phyloP scores from a whole-genome alignment of 2,329 filamentous ascomycete species.

The Ascochyta rabiei region DNA sequence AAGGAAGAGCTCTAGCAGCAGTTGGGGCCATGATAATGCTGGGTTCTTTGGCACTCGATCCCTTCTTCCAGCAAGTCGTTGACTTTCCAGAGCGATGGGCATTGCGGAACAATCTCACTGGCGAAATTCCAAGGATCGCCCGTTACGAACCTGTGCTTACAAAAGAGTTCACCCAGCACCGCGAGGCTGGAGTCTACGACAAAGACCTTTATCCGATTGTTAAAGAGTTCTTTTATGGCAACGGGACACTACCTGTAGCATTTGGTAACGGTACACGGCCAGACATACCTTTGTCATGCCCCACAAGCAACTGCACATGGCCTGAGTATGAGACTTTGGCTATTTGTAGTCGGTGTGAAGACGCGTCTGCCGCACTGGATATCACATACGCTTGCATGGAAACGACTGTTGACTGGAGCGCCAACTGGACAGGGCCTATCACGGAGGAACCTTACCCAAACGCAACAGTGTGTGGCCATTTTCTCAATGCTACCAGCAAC shows the following conservation, averaged over 20 bases:
- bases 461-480: slow-evolving; percentile 33
- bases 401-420: slow-evolving; percentile 24
- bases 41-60: slow-evolving; percentile 28
- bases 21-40: slow-evolving; percentile 34
- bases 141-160: slow-evolving; percentile 10
- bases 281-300: slow-evolving; percentile 36
- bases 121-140: slow-evolving; percentile 18
- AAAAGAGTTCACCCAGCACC: background rate
- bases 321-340: slow-evolving; percentile 32
- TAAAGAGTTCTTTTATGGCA: slow-evolving; percentile 15
- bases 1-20: slow-evolving; percentile 27
- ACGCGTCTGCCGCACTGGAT: slow-evolving; percentile 8
- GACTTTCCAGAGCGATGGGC: slow-evolving; percentile 32
- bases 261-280: slow-evolving; percentile 35
- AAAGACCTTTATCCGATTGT: background rate
- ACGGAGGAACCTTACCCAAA: slow-evolving; percentile 17
- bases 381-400: slow-evolving; percentile 19
- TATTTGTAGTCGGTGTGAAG: slow-evolving; percentile 32
- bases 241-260: slow-evolving; percentile 25
- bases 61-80: slow-evolving; percentile 43
- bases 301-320: slow-evolving; percentile 41
- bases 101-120: slow-evolving; percentile 3
- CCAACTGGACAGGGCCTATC: background rate
- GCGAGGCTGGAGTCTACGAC: background rate
- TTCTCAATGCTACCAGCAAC: slow-evolving; percentile 26